Base-by-base conservation (phyloP, 192 early-diverging fungal species). In the Pilaira anomala region DNA sequence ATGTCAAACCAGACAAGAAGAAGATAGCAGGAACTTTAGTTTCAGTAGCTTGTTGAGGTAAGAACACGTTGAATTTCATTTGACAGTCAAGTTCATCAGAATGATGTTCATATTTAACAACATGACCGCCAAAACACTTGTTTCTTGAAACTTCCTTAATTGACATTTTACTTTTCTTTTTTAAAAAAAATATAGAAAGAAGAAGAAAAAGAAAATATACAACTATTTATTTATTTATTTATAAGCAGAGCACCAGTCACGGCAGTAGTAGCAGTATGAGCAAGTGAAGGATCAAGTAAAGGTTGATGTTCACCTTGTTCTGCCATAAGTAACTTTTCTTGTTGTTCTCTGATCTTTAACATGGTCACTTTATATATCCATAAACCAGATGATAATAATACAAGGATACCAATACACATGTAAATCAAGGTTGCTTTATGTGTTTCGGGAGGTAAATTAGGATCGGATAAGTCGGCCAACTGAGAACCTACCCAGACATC, bases 1-100 rank as follows among this genome's bases (percentile, higher is more conserved):
- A 87, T 0, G 90, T 90, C 51, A 95, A 79, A n/a, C 93, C 93
- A 14, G 90, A 85, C 2, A 95, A 77, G 60, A 82, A 95, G 72
- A 87, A 88, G 5, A 95, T 58, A 21, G 74, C 80, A 25, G 84
- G 84, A 3, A 76, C 55, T 9, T 51, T 60, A 16, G 33, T 26
- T 62, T 69, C 64, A 3, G 42, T 68, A 2, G 76, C 63, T 30
- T 60, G 49, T 50, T 80, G 76, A 14, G 94, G 94, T 36, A 91
- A 58, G 65, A 85, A 96, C 40, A 90, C 82, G 65, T 80, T 87
- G 71, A 93, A 88, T 30, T 79, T 78, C 89, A 95, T 95, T 48
- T 79, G 85, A 74, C 88, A 86, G 3, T 75, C 66, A 3, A 87
- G 78, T 18, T 74, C 65, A 2, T 66, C 41, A 13, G 93, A 93